Evolutionary conservation across 352 stramenopile genomes (phyloP).

Genomic region (Globisporangium apiculatum): DNA sequence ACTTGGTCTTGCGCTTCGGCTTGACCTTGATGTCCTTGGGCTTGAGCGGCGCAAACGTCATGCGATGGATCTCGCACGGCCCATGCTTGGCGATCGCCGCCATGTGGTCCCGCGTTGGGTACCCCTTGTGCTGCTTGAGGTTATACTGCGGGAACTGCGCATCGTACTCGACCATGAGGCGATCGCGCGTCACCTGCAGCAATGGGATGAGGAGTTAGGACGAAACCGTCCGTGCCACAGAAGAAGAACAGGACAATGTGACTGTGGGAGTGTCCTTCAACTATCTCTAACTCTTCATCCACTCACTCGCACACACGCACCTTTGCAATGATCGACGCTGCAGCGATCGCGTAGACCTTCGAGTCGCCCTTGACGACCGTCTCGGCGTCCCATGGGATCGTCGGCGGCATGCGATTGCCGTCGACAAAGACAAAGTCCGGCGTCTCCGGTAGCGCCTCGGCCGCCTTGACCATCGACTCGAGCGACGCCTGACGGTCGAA

Average conservation of each 20-base stretch:
- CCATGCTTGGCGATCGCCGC: conserved; percentile 84
- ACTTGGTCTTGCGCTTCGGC: conserved; percentile 6
- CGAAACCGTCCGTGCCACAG: too few relatives aligned
- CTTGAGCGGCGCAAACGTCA: conserved; percentile 96
- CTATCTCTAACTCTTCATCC: not conserved
- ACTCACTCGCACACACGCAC: not conserved
- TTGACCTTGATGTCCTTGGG: conserved; percentile 24
- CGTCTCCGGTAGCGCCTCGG: conserved; percentile 46
- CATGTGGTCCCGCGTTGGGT: conserved; percentile 92
- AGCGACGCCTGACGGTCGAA: conserved; percentile 73
- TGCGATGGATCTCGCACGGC: conserved; percentile 92
- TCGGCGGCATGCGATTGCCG: conserved; percentile 91
- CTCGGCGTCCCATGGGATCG: conserved; percentile 82
- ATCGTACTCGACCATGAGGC: conserved; percentile 95
- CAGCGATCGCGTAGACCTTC: conserved; percentile 95
- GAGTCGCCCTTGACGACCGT: conserved; percentile 94
- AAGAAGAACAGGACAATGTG: too few relatives aligned
- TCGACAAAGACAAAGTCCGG: conserved; percentile 92
- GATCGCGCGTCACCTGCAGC: conserved; percentile 90
- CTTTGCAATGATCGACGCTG: conserved; percentile 98
- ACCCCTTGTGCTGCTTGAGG: conserved; percentile 96
- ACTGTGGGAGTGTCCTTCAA: too few relatives aligned
- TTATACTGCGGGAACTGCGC: conserved; percentile 91
- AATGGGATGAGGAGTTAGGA: too few relatives aligned
- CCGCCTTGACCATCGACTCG: conserved; percentile 91